Evolutionary conservation across 768 basidiomycete genomes (phyloP).

Genomic region (Podaxis sp.): DNA sequence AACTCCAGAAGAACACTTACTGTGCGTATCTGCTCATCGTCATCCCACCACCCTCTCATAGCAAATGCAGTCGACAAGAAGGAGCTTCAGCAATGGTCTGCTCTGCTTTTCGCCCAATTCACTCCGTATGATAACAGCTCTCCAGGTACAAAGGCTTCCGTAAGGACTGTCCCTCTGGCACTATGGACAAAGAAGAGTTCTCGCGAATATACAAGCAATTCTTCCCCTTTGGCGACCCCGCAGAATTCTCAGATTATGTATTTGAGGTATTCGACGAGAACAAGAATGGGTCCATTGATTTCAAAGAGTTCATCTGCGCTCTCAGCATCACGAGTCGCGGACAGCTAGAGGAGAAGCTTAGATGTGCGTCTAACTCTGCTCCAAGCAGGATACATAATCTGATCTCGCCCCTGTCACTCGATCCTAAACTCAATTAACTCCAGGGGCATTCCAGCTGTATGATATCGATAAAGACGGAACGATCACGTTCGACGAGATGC

Average conservation of each 20-base stretch:
- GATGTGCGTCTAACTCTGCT: constrained; percentile 58
- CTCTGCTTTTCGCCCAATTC: not conserved
- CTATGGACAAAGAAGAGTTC: constrained; percentile 94
- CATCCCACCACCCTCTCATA: constrained; percentile 12
- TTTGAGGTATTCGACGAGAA: constrained; percentile 97
- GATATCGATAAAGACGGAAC: constrained; percentile 98
- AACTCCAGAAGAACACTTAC: constrained; percentile 97
- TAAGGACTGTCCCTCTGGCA: constrained; percentile 96
- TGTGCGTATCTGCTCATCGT: constrained; percentile 48
- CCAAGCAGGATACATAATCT: constrained; percentile 2
- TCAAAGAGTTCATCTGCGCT: constrained; percentile 99
- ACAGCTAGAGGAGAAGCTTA: constrained; percentile 93
- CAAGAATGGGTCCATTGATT: constrained; percentile 96
- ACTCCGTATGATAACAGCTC: constrained; percentile 14
- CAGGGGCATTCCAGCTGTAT: constrained; percentile 99
- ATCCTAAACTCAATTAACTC: constrained; percentile 17
- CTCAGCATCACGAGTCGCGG: constrained; percentile 94
- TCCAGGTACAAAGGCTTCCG: constrained; percentile 98
- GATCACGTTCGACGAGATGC: constrained; percentile 99
- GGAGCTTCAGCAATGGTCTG: constrained; percentile 91
- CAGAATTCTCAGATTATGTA: constrained; percentile 95
- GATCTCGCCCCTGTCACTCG: not conserved
- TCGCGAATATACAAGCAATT: constrained; percentile 98
- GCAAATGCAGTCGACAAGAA: constrained; percentile 82
- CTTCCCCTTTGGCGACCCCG: constrained; percentile 99